Base-by-base conservation (phyloP, 2,329 filamentous ascomycete genomes). In the Aspergillus fijiensis region DNA sequence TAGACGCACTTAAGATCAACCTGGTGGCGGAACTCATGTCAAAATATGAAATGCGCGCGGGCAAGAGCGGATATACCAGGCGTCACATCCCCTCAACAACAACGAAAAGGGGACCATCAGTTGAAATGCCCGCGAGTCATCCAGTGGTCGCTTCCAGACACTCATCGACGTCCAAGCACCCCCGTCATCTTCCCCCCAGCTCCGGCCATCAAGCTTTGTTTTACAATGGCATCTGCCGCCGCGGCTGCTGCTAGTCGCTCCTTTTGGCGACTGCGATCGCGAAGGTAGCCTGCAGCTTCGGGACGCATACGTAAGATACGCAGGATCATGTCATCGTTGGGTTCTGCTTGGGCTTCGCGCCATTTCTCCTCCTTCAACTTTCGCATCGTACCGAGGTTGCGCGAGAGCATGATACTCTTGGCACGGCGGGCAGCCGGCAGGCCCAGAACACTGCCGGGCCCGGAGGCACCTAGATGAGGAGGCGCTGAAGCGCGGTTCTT, bases 261-360 rank as follows among this genome's bases (percentile, higher is more conserved):
- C 81, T 96, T 96, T 74, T 99, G 95, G 65, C 95, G 85, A 73
- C 92, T 93, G 48, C 95, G 83, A 75, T 98, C 94, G 70, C 91
- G 91, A 62, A 99, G 82, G 76, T 99, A 99, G 35, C 85, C 81
- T 52, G 88, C 85, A 3, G 95, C 95, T 78, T 98, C 95, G 2
- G 92, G 92, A 51, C 95, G 84, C 95, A 99, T 99, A 55, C 95
- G 85, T 66, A 99, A 77, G 65, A 99, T 99, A 21, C 95, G 85
- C 69, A 99, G 77, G 66, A 99, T 98, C 90, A 98, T 98, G 74
- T 99, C 95, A 75, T 99, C 95, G 73, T 89, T 96, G 1, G 95
- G 94, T 74, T 98, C 95, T 1, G 95, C 94, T 74, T 99, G 95
- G 1, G 92, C 92, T 74, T 98, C 94, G 69, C 93, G 92, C 64